Evolutionary conservation across 1,284 basidiomycete genomes (phyloP).

Genomic region (Trametes polyzona): DNA sequence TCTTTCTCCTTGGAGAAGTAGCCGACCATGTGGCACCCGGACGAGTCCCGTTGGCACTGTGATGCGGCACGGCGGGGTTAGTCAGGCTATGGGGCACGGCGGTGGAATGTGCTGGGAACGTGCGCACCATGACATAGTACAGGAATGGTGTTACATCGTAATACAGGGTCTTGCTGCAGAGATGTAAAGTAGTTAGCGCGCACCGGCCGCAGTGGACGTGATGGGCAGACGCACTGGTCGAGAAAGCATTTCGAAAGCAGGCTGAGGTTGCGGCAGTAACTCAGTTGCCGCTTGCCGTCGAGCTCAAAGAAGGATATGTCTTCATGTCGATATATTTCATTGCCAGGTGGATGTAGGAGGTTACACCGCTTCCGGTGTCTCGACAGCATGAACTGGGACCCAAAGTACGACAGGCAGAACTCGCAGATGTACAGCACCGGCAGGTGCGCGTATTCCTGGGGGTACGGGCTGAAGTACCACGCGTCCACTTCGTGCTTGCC

Average conservation of each 20-base stretch:
- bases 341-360: conserved; percentile 95
- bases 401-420: conserved; percentile 93
- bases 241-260: conserved; percentile 97
- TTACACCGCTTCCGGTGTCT: conserved; percentile 94
- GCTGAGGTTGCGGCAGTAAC: conserved; percentile 98
- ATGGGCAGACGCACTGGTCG: conserved; percentile 71
- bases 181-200: conserved; percentile 31
- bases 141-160: conserved; percentile 99
- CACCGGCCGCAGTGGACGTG: neutral
- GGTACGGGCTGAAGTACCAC: conserved; percentile 99
- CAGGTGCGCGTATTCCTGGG: conserved; percentile 95
- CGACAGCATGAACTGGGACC: conserved; percentile 84
- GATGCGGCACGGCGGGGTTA: conserved; percentile 15
- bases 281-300: conserved; percentile 94
- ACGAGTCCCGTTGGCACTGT: conserved; percentile 84
- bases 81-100: conserved; percentile 19
- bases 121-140: conserved; percentile 95
- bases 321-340: conserved; percentile 98
- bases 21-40: conserved; percentile 93
- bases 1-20: conserved; percentile 99
- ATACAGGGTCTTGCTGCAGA: conserved; percentile 90
- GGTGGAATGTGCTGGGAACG: conserved; percentile 6
- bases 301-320: conserved; percentile 99
- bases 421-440: conserved; percentile 98
- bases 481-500: conserved; percentile 96